These are phyloP conservation scores for Ilyonectria destructans DNA, from an alignment of 2,329 filamentous ascomycete species.

Conservation along the genomic window DNA sequence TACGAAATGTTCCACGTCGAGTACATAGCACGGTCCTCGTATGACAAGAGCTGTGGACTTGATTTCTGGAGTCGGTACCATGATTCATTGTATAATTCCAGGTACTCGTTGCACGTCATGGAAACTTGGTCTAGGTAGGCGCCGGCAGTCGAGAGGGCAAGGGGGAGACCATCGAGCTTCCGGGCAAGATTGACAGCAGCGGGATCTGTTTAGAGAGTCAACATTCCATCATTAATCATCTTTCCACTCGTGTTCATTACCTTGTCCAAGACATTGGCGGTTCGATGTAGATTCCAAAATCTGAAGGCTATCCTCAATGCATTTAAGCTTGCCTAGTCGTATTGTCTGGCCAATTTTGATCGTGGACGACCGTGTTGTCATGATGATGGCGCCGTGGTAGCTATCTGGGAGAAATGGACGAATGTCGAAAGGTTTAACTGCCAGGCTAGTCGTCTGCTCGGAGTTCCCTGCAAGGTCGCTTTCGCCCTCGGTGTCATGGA, in stretches of 20 bases:
- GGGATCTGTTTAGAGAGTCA: constrained; percentile 43
- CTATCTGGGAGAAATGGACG: constrained; percentile 49
- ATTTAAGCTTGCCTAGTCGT: constrained; percentile 52
- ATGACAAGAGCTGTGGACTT: constrained; percentile 50
- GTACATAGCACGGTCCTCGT: constrained; percentile 53
- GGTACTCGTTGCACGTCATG: constrained; percentile 58
- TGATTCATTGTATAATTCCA: constrained; percentile 56
- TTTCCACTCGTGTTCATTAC: constrained; percentile 36
- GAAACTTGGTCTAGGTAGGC: constrained; percentile 59
- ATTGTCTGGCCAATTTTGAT: constrained; percentile 53
- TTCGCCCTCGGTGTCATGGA: neutral
- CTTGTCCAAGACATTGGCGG: constrained; percentile 41
- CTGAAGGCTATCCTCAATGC: constrained; percentile 50
- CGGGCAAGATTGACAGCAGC: constrained; percentile 50
- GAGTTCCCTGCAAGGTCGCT: neutral
- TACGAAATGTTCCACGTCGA: constrained; percentile 59
- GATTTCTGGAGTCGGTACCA: constrained; percentile 56
- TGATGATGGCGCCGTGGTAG: constrained; percentile 49
- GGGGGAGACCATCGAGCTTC: constrained; percentile 61
- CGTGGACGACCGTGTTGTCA: constrained; percentile 59
- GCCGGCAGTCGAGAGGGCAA: constrained; percentile 64
- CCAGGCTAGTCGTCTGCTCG: neutral
- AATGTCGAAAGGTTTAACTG: constrained; percentile 51
- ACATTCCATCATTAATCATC: too few species aligned
- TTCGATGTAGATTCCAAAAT: constrained; percentile 52